Conservation (phyloP, 2,329 filamentous ascomycete species). For the Oidium heveae region DNA sequence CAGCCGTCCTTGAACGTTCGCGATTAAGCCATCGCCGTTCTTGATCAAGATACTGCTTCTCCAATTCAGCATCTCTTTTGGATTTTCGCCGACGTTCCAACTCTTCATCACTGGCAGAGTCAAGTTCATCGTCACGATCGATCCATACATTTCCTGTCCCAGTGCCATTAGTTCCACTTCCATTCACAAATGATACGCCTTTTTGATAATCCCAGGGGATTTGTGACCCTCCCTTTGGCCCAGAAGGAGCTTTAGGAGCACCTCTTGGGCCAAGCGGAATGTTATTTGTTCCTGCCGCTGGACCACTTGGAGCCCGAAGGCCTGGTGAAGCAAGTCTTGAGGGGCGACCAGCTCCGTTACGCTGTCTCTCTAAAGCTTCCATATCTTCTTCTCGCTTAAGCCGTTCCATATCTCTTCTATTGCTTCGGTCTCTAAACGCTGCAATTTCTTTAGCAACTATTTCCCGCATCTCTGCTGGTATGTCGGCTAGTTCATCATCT, state of each 20-base stretch:
- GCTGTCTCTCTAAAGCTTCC: conserved; percentile 58
- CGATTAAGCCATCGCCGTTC: conserved; percentile 80
- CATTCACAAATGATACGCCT: conserved; percentile 61
- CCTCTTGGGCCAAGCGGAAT: conserved; percentile 52
- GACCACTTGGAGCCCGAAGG: conserved; percentile 25
- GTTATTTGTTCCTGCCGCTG: conserved; percentile 39
- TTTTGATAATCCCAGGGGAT: conserved; percentile 50
- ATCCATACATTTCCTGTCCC: conserved; percentile 20
- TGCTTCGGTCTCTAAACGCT: conserved; percentile 81
- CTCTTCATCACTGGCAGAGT: conserved; percentile 68
- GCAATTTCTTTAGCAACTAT: conserved; percentile 85
- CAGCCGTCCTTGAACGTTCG: conserved; percentile 60
- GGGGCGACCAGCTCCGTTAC: conserved; percentile 37
- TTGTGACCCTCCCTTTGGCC: conserved; percentile 35
- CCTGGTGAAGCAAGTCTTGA: conserved; percentile 50
- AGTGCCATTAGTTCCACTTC: conserved; percentile 38
- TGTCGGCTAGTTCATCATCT: conserved; percentile 86
- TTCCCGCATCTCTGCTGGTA: conserved; percentile 87
- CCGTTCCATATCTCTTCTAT: conserved; percentile 66
- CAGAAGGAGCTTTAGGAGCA: conserved; percentile 50
- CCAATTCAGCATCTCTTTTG: conserved; percentile 49
- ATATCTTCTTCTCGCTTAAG: conserved; percentile 75
- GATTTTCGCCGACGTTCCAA: conserved; percentile 45
- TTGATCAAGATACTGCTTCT: conserved; percentile 61
- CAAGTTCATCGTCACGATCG: conserved; percentile 59